phyloP scores from a whole-genome alignment of 257 asterid species.

The Salvia splendens region DNA sequence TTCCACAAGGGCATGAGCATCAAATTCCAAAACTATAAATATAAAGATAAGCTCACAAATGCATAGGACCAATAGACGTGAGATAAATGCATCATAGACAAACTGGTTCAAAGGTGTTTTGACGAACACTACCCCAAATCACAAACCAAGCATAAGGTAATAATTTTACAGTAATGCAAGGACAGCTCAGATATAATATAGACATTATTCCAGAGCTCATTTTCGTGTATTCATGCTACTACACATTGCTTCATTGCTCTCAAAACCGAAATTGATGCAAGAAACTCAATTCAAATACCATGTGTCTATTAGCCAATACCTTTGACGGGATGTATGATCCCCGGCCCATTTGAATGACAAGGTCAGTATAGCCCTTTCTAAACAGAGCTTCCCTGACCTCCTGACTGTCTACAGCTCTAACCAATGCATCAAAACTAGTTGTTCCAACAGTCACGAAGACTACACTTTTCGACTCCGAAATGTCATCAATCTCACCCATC shows the following conservation, averaged over 20 bases:
- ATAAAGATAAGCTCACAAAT: neutral
- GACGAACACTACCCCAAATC: no score
- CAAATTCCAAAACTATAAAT: neutral
- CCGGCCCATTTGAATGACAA: constrained; percentile 91
- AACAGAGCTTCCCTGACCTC: constrained; percentile 67
- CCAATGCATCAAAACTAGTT: constrained; percentile 84
- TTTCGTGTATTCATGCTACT: neutral
- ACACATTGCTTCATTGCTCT: neutral
- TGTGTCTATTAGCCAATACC: constrained; percentile 40
- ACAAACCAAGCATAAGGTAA: no score
- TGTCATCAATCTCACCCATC: no score
- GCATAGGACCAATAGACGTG: neutral
- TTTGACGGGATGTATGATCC: constrained; percentile 73
- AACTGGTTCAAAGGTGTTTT: constrained; percentile 1
- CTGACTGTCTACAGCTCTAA: constrained; percentile 66
- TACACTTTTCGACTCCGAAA: no score
- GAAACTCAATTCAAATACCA: neutral
- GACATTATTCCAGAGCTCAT: neutral
- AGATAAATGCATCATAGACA: neutral
- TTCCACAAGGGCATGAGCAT: constrained; percentile 2
- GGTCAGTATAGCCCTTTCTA: constrained; percentile 70
- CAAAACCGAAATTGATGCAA: constrained; percentile 10
- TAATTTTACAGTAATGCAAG: no score
- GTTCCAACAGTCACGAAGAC: constrained; percentile 96
- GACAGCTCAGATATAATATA: neutral